Conservation (phyloP, 2,329 filamentous ascomycete genomes). For the Arachnomyces sp. region DNA sequence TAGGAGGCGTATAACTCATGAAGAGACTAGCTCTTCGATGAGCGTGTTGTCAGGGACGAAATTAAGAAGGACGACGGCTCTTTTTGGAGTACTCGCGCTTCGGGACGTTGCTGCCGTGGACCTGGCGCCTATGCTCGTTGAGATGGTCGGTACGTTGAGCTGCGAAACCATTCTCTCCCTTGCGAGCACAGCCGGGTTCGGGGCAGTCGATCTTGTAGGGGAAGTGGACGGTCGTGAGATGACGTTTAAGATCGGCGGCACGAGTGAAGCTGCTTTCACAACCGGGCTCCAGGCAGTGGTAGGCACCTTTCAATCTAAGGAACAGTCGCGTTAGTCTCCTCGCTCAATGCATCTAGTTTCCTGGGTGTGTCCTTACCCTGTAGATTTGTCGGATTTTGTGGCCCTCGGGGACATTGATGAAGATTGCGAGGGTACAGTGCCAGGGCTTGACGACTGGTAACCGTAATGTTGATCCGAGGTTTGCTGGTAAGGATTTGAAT, state of each 20-base stretch:
- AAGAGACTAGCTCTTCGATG: too few species aligned
- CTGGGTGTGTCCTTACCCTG: too few species aligned
- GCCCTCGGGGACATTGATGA: too few species aligned
- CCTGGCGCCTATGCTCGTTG: conserved; percentile 49
- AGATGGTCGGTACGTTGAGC: conserved; percentile 45
- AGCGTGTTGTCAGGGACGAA: too few species aligned
- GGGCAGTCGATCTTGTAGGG: conserved; percentile 38
- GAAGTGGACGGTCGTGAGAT: conserved; percentile 40
- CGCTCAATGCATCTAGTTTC: too few species aligned
- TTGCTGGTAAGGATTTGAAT: conserved; percentile 1
- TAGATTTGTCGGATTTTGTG: too few species aligned
- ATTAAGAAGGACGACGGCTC: too few species aligned
- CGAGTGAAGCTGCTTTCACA: conserved; percentile 34
- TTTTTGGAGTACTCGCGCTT: conserved; percentile 25
- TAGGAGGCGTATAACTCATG: too few species aligned
- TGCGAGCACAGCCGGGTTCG: conserved; percentile 36
- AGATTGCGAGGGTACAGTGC: too few species aligned
- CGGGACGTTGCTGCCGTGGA: conserved; percentile 42
- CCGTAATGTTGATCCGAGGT: too few species aligned
- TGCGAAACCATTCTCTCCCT: conserved; percentile 44
- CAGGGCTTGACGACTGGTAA: too few species aligned
- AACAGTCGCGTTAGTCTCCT: background rate
- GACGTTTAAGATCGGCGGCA: conserved; percentile 42
- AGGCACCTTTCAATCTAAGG: conserved; percentile 9
- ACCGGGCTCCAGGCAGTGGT: conserved; percentile 16